These are phyloP conservation scores for Mycena vulgaris DNA, from an alignment of 768 basidiomycete species.

Conservation along the genomic window DNA sequence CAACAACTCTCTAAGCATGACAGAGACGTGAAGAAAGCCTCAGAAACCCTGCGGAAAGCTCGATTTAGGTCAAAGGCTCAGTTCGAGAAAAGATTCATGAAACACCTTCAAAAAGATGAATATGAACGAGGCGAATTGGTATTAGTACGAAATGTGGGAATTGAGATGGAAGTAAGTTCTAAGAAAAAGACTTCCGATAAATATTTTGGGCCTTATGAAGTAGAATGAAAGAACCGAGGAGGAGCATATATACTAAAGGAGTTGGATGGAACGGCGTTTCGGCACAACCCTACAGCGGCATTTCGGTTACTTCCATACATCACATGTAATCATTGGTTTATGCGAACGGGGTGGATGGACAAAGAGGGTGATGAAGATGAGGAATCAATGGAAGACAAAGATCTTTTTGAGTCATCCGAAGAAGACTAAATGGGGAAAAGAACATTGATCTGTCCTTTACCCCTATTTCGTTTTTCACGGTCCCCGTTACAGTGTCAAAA, in stretches of 20 bases:
- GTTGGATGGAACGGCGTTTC: background rate
- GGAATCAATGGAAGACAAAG: background rate
- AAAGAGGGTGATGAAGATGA: background rate
- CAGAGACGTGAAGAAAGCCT: background rate
- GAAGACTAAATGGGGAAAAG: background rate
- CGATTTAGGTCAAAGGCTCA: background rate
- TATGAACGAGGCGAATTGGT: background rate
- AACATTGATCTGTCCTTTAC: too few species aligned
- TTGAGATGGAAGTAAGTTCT: background rate
- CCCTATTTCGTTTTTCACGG: too few species aligned
- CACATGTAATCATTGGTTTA: background rate
- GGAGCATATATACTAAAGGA: background rate
- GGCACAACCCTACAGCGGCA: background rate
- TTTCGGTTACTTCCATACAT: background rate
- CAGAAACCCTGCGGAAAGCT: background rate
- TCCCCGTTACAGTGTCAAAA: too few species aligned
- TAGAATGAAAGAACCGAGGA: background rate
- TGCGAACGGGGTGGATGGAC: background rate
- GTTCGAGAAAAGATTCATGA: background rate
- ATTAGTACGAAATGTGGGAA: background rate
- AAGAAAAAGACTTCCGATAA: background rate
- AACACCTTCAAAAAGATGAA: background rate
- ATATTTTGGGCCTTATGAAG: background rate
- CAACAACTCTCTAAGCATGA: background rate
- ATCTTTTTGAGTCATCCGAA: background rate